Evolutionary conservation across 2,329 filamentous ascomycete genomes (phyloP).

Genomic region (Talaromyces pinophilus): DNA sequence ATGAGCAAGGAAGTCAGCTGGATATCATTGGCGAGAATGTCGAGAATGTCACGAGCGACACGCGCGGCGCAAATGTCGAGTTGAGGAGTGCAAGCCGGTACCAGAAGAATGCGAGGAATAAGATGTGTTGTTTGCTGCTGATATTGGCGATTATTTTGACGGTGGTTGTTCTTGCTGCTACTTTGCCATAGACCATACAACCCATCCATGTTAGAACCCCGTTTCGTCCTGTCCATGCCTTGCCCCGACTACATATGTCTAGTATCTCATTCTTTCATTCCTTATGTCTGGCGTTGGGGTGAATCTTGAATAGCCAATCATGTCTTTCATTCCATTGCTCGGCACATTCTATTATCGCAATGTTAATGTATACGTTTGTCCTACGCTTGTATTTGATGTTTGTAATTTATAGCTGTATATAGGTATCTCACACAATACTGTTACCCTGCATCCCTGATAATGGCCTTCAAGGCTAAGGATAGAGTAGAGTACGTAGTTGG

Average conservation of each 20-base stretch:
- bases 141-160: slow-evolving; percentile 86
- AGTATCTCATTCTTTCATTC: slow-evolving; percentile 1
- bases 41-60: slow-evolving; percentile 76
- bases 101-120: slow-evolving; percentile 93
- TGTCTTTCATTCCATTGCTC: slow-evolving; percentile 1
- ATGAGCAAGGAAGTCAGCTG: slow-evolving; percentile 86
- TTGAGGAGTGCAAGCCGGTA: slow-evolving; percentile 82
- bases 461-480: too few species aligned
- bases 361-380: not conserved
- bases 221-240: not conserved
- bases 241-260: not conserved
- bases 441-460: not conserved
- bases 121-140: slow-evolving; percentile 87
- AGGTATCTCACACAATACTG: not conserved
- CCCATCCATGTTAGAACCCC: not conserved
- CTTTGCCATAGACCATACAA: slow-evolving; percentile 60
- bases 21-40: slow-evolving; percentile 89
- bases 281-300: slow-evolving; percentile 10
- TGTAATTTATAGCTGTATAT: not conserved
- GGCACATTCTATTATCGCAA: slow-evolving; percentile 5
- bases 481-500: not conserved
- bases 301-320: slow-evolving; percentile 5
- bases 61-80: slow-evolving; percentile 81
- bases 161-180: slow-evolving; percentile 84
- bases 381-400: not conserved